A percentile compares a stretch with the other conserved stretches of the same genome.
Evolutionary conservation across 306 rosid species (phyloP).

Genomic region (Vigna hirtella): DNA sequence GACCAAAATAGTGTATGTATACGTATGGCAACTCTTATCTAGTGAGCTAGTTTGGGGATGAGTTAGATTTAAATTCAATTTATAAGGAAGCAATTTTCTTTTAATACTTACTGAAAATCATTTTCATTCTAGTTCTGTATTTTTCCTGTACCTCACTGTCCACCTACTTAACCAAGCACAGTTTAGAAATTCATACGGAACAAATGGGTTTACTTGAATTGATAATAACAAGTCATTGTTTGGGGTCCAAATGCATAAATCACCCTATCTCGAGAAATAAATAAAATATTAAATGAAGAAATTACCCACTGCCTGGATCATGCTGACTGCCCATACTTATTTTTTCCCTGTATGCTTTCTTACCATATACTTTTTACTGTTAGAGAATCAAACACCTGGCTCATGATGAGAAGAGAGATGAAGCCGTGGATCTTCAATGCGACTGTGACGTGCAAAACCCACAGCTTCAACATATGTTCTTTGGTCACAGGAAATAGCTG

Average conservation of each 20-base stretch:
- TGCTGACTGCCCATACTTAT: not conserved
- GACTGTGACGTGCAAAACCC: conserved; percentile 33
- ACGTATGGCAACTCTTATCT: not conserved
- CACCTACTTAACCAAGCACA: not conserved
- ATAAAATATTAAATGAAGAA: not conserved
- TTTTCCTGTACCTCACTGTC: not conserved
- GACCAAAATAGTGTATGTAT: not conserved
- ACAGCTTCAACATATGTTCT: conserved; percentile 8
- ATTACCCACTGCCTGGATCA: not conserved
- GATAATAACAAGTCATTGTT: conserved; percentile 5
- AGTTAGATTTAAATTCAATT: not conserved
- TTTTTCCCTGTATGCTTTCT: conserved; percentile 26
- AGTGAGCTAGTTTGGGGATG: no score
- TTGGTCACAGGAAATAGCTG: conserved; percentile 37
- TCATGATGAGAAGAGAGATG: conserved; percentile 40
- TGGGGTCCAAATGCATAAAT: conserved; percentile 15
- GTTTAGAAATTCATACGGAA: not conserved
- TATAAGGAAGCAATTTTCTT: not conserved
- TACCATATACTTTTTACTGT: conserved; percentile 13
- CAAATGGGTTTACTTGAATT: not conserved
- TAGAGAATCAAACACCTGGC: conserved; percentile 60
- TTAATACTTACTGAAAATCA: not conserved
- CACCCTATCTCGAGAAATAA: not conserved
- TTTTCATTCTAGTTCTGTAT: not conserved
- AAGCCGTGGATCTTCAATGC: conserved; percentile 24